Conservation (phyloP, 768 basidiomycete genomes). For the Amyloporia xantha region DNA sequence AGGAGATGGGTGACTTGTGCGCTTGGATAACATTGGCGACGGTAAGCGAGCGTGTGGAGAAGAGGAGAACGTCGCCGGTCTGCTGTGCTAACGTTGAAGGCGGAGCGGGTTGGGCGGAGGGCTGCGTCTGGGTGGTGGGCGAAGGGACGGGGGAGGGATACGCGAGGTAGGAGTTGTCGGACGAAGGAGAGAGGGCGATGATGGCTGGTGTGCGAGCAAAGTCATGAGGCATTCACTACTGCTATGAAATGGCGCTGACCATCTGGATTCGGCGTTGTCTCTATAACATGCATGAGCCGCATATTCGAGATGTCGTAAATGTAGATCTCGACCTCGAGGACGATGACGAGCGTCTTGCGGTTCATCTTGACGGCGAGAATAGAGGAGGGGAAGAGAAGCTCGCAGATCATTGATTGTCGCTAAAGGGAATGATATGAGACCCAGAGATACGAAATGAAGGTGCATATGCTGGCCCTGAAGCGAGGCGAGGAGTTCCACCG, state of each 20-base stretch:
- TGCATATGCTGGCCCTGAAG: no score
- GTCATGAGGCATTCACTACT: neutral
- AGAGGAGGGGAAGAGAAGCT: slow-evolving; percentile 92
- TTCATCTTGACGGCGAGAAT: slow-evolving; percentile 98
- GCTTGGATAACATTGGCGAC: slow-evolving; percentile 96
- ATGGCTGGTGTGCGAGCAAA: slow-evolving; percentile 53
- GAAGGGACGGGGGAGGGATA: slow-evolving; percentile 95
- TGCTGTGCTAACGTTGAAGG: slow-evolving; percentile 28
- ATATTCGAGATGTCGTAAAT: slow-evolving; percentile 99
- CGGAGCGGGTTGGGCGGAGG: slow-evolving; percentile 33
- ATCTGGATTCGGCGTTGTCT: slow-evolving; percentile 93
- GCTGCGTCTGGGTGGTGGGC: slow-evolving; percentile 48
- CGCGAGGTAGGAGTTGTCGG: slow-evolving; percentile 89
- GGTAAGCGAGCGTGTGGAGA: slow-evolving; percentile 86
- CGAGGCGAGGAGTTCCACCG: no score
- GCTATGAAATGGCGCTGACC: slow-evolving; percentile 35
- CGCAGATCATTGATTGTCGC: slow-evolving; percentile 99
- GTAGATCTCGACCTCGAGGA: slow-evolving; percentile 96
- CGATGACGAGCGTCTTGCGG: slow-evolving; percentile 91
- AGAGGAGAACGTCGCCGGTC: slow-evolving; percentile 87
- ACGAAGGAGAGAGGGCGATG: slow-evolving; percentile 89
- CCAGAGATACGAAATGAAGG: neutral
- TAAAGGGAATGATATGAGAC: slow-evolving; percentile 24
- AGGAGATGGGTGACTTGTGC: slow-evolving; percentile 90
- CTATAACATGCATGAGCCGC: slow-evolving; percentile 94